Evolutionary conservation across 1,139 yeast species (phyloP).

Genomic region (Yamadazyma spencermartinsiae): DNA sequence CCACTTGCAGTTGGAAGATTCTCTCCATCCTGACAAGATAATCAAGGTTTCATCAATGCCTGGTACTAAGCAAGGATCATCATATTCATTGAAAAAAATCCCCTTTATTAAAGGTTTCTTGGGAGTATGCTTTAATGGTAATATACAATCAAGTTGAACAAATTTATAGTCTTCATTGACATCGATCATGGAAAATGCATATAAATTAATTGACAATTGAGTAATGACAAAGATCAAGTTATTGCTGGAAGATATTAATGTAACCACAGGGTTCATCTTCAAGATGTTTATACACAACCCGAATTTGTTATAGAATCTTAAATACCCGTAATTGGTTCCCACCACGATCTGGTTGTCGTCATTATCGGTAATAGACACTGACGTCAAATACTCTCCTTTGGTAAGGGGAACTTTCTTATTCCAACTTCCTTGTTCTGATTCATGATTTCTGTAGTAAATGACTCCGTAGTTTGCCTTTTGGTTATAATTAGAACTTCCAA

Average conservation of each 20-base stretch:
- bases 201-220: conserved; percentile 29
- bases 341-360: conserved; percentile 35
- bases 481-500: conserved; percentile 49
- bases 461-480: conserved; percentile 26
- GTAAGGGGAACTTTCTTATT: conserved; percentile 40
- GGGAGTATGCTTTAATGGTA: conserved; percentile 32
- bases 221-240: conserved; percentile 35
- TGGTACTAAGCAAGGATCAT: conserved; percentile 86
- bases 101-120: conserved; percentile 53
- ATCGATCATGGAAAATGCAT: conserved; percentile 39
- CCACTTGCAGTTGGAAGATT: conserved; percentile 78
- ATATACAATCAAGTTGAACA: conserved; percentile 40
- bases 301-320: conserved; percentile 39
- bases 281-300: conserved; percentile 44
- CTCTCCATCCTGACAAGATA: conserved; percentile 77
- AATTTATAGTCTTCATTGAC: conserved; percentile 37
- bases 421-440: conserved; percentile 46
- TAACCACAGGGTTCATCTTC: conserved; percentile 40
- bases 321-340: conserved; percentile 44
- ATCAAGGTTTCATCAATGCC: conserved; percentile 67
- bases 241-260: conserved; percentile 36
- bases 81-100: conserved; percentile 78
- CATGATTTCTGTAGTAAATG: conserved; percentile 48
- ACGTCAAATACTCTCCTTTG: conserved; percentile 36
- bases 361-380: conserved; percentile 35